Conservation (phyloP, 2,329 filamentous ascomycete genomes). For the Sarocladiaceae sp. region DNA sequence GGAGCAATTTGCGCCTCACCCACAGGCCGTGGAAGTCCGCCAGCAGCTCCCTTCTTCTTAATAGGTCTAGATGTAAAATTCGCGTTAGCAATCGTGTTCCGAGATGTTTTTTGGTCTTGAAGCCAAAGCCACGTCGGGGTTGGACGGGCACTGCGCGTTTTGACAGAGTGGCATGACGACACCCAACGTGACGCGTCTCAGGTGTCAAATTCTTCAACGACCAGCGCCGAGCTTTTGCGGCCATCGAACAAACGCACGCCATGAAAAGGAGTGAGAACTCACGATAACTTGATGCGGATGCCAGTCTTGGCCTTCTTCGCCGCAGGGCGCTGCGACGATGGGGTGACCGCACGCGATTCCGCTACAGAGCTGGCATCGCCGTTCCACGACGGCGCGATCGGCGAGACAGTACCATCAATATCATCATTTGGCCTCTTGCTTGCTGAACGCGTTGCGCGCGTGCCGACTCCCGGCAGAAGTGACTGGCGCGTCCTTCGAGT, state of each 20-base stretch:
- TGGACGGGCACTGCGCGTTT: no score
- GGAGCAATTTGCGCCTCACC: constrained; percentile 60
- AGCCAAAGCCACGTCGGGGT: background rate
- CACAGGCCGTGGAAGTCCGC: constrained; percentile 62
- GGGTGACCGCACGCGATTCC: constrained; percentile 58
- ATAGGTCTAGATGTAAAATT: constrained; percentile 47
- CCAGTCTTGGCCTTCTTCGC: constrained; percentile 58
- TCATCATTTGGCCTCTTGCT: constrained; percentile 54
- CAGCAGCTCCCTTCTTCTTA: constrained; percentile 66
- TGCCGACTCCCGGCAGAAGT: constrained; percentile 24
- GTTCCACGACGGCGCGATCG: constrained; percentile 22
- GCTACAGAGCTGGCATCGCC: constrained; percentile 39
- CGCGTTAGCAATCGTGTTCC: background rate
- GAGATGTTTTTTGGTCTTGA: background rate
- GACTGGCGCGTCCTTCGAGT: constrained; percentile 33
- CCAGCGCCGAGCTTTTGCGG: background rate
- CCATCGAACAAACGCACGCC: no score
- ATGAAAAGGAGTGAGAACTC: constrained; percentile 41
- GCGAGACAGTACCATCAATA: constrained; percentile 31
- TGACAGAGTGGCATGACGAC: constrained; percentile 4
- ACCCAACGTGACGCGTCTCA: constrained; percentile 2
- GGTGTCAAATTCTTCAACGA: background rate
- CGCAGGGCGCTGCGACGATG: constrained; percentile 45
- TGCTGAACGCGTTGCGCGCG: constrained; percentile 43
- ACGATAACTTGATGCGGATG: constrained; percentile 66